These are phyloP conservation scores for Trichoderma koningiopsis DNA, from an alignment of 2,329 filamentous ascomycete species.

Conservation along the genomic window DNA sequence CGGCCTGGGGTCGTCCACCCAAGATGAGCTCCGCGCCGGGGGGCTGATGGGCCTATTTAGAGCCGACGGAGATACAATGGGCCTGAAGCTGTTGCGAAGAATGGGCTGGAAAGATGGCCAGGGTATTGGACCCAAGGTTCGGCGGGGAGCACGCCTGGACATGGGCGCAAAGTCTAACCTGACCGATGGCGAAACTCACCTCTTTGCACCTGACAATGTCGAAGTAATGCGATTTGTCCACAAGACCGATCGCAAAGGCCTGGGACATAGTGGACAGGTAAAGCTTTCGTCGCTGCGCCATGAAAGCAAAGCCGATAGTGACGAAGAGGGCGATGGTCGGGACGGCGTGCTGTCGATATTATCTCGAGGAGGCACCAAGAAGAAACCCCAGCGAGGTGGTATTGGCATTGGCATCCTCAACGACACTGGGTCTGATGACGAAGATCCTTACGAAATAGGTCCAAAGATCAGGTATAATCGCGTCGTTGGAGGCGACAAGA, in stretches of 20 bases:
- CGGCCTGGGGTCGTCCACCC: constrained; percentile 69
- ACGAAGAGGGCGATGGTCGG: constrained; percentile 42
- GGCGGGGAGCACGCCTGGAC: constrained; percentile 69
- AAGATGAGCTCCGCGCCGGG: constrained; percentile 54
- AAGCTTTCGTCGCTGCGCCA: constrained; percentile 48
- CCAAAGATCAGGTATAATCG: constrained; percentile 87
- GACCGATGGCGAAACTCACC: constrained; percentile 55
- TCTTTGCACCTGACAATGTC: constrained; percentile 85
- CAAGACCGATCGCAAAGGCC: constrained; percentile 70
- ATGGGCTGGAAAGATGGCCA: constrained; percentile 98
- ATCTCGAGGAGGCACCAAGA: constrained; percentile 51
- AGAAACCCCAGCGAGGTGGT: constrained; percentile 58
- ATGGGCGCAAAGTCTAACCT: constrained; percentile 43
- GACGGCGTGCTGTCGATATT: constrained; percentile 28
- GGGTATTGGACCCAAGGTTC: constrained; percentile 85
- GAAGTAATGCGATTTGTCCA: constrained; percentile 65
- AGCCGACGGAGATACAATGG: constrained; percentile 78
- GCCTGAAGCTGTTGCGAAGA: constrained; percentile 77
- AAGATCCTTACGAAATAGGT: constrained; percentile 90
- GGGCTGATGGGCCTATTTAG: constrained; percentile 72
- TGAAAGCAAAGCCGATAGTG: constrained; percentile 48
- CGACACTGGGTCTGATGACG: constrained; percentile 91
- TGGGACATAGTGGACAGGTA: constrained; percentile 66
- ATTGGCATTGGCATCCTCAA: constrained; percentile 90
- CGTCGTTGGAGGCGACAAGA: constrained; percentile 78